Base-by-base conservation (phyloP, 345 rosid genomes). In the Aquilaria malaccensis region DNA sequence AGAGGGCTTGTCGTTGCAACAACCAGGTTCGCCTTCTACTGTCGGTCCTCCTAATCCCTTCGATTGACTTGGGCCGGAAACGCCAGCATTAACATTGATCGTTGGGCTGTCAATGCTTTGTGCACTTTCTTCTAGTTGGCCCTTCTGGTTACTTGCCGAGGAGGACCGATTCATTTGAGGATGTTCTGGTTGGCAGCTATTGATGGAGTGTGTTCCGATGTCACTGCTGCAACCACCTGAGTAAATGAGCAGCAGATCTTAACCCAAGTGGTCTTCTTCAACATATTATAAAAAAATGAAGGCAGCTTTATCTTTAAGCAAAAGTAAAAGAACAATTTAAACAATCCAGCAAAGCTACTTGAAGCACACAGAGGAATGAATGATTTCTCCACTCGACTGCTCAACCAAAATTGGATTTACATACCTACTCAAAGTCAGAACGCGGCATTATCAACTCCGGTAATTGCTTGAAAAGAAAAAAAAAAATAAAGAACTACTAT, bases 151-250 rank as follows among this genome's bases (percentile, higher is more conserved):
- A 47, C 37, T 59, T 30, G 53, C 55, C n/a, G 13, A 54, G 56
- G 22, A 22, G 22, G 22, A 22, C 22, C 22, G 22, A 22, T 22
- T 22, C 22, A 22, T 50, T 50, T 13, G 68, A 46, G 67, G 52
- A 7, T 74, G 73, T 37, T 68, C 74, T n/a, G n/a, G 56, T 22
- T 7, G 52, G 6, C 45, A 58, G 47, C 22, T 48, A 50, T 67
- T 69, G 29, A 77, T 69, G 29, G 79, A 68, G 58, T 45, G 41
- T 63, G 73, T 75, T 64, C 67, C 72, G 12, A 60, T 55, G 10
- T 75, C 70, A 29, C 71, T 64, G 68, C 77, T 71, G 60, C 67
- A 66, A 52, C 75, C 79, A 52, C 75, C 85, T 81, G 74, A 12
- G 7, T 37, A 55, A 69, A 49, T 52, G 12, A 49, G 52, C 45